Base-by-base conservation (phyloP, 129 eudicot genomes). In the Tanacetum coccineum region DNA sequence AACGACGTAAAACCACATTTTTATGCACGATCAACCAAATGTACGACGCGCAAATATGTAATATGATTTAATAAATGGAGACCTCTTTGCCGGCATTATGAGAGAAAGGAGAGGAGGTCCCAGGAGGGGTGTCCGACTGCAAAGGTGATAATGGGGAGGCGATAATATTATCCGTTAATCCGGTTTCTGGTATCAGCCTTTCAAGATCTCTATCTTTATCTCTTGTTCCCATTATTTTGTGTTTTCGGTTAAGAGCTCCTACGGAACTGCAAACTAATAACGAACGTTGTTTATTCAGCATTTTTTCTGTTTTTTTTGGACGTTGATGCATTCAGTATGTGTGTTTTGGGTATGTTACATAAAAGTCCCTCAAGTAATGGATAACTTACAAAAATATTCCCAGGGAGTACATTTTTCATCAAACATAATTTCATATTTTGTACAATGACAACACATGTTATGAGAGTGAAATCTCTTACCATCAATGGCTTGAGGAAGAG, bases 31-130 rank as follows among this genome's bases (percentile, higher is more conserved):
- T 55, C 18, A 61, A 71, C 32, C 39, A 1, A 5, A 48, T 36
- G 3, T 8, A 71, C 9, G 39, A 36, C 7, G 4, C 21, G 17
- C 6, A 22, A 20, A 14, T 15, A 7, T 25, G 52, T 25, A 14
- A 59, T 46, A 15, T 30, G 40, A 59, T 48, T 8, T 8, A 20
- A 21, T 50, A 51, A 51, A 13, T 11, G 6, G 52, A 39, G 28
- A 73, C 77, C 77, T 73, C 64, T 64, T 55, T 73, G 64, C 77
- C 77, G 64, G 71, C 47, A 60, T 60, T 25, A 53, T 63, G 70
- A 73, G 68, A 15, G 45, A 67, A 55, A 10, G 77, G 17, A 22
- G 77, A 22, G 26, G 70, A 25, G n/a, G 62, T 53, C 26, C 70
- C 70, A 6, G 70, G 26, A 62, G 70, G 77, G 19, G 64, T 39